Percentiles rank a stretch among this genome's conserved stretches.
phyloP scores from a whole-genome alignment of 257 asterid species.

The Nemophila menziesii region DNA sequence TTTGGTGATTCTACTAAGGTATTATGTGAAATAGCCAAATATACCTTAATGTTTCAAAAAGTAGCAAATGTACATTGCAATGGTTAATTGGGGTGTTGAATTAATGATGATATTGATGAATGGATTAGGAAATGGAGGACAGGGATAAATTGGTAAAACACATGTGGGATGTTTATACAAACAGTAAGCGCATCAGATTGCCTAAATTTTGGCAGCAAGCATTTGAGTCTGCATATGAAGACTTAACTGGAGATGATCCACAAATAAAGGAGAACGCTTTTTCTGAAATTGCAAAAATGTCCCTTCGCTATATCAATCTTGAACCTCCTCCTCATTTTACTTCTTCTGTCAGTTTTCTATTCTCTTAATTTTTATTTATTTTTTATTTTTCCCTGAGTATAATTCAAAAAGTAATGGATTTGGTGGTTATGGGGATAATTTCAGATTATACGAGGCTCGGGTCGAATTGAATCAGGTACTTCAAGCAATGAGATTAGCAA shows the following conservation, averaged over 20 bases:
- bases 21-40: background rate
- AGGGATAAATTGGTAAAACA: slow-evolving; percentile 85
- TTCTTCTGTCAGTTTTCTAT: slow-evolving; percentile 44
- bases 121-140: slow-evolving; percentile 77
- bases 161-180: slow-evolving; percentile 88
- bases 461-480: background rate
- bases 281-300: slow-evolving; percentile 85
- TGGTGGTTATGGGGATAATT: background rate
- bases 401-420: background rate
- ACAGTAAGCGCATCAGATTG: slow-evolving; percentile 53
- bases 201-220: slow-evolving; percentile 81
- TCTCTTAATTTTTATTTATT: background rate
- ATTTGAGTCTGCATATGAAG: slow-evolving; percentile 82
- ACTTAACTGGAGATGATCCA: slow-evolving; percentile 56
- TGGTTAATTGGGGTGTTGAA: background rate
- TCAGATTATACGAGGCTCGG: background rate
- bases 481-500: background rate
- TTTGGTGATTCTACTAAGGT: background rate
- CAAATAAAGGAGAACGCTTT: slow-evolving; percentile 55
- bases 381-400: background rate
- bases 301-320: slow-evolving; percentile 37
- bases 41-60: background rate
- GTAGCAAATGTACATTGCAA: background rate
- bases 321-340: slow-evolving; percentile 45
- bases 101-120: slow-evolving; percentile 2